A percentile compares a stretch with the other conserved stretches of the same genome.
phyloP scores from a whole-genome alignment of 345 rosid genomes.

The Brassica nigra region DNA sequence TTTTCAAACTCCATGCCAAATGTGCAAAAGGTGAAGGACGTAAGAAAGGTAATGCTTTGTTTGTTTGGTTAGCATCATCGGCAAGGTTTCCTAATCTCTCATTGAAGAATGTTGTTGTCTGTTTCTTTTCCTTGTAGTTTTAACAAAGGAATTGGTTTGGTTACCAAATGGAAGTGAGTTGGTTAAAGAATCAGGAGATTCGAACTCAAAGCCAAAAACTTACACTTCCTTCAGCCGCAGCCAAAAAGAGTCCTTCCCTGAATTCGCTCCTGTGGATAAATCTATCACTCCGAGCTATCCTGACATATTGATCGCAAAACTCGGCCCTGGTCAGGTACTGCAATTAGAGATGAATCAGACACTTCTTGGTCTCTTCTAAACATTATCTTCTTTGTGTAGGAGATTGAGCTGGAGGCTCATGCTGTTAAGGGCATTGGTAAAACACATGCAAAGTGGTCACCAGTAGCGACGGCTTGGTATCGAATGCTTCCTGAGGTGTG shows the following conservation, averaged over 20 bases:
- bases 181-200: slow-evolving; percentile 53
- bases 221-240: slow-evolving; percentile 48
- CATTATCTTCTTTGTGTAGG: slow-evolving; percentile 46
- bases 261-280: slow-evolving; percentile 47
- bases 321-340: slow-evolving; percentile 45
- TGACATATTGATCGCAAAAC: slow-evolving; percentile 64
- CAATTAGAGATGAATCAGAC: too few relatives aligned
- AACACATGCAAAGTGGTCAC: slow-evolving; percentile 99
- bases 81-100: neutral
- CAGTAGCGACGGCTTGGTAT: slow-evolving; percentile 95
- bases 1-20: slow-evolving; percentile 78
- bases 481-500: slow-evolving; percentile 98
- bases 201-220: slow-evolving; percentile 60
- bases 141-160: slow-evolving; percentile 74
- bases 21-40: slow-evolving; percentile 48
- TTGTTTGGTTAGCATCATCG: neutral
- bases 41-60: slow-evolving; percentile 41
- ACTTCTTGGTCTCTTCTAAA: neutral
- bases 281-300: slow-evolving; percentile 46
- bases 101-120: neutral
- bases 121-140: slow-evolving; percentile 49
- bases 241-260: slow-evolving; percentile 35
- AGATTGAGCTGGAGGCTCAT: slow-evolving; percentile 95
- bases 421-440: slow-evolving; percentile 91
- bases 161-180: slow-evolving; percentile 82